Base-by-base conservation (phyloP, 306 rosid species). In the Dryas octopetala region DNA sequence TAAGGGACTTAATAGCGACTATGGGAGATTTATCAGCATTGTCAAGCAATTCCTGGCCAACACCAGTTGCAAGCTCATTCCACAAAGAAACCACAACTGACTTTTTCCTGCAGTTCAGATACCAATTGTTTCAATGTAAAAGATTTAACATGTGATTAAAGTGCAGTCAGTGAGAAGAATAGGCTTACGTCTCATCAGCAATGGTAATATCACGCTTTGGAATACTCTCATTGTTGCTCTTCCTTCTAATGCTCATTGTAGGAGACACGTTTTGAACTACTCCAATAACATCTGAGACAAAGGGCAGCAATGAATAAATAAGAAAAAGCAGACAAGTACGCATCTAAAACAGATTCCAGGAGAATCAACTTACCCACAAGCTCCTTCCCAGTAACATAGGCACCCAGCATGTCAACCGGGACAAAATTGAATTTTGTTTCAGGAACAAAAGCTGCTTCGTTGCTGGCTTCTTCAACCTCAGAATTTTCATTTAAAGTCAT, bases 181-280 rank as follows among this genome's bases (percentile, higher is more conserved):
- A 14, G 6, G 77, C 89, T 57, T 60, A 95, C 99, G 91, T 81
- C 55, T 89, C 97, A 85, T 95, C 99, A 69, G 97, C 96, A 89
- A 95, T 89, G 19, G 93, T 92, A 65, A 95, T 87, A 76, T 95
- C 99, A 78, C 99, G 97, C 85, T 95, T 95, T 15, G 97, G 87
- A 67, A 93, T 66, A 28, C 19, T 85, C 81, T 92, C 99, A 60
- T 95, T 89, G 84, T 92, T 65, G 67, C 73, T 90, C 89, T 89
- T 95, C 84, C 99, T 85, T 43, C 96, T 80, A 63, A 95, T 83
- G 74, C 99, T 95, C 91, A 89, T 90, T 23, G 97, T 86, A 26
- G 99, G 74, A 78, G 97, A 90, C 66, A 95, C 99, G 48, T 53
- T 88, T 76, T 90, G 91, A 73, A 95, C 96, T 76, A 95, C 92